These are phyloP conservation scores for Hygrocybe coccinea DNA, from an alignment of 768 basidiomycete species.

Conservation along the genomic window DNA sequence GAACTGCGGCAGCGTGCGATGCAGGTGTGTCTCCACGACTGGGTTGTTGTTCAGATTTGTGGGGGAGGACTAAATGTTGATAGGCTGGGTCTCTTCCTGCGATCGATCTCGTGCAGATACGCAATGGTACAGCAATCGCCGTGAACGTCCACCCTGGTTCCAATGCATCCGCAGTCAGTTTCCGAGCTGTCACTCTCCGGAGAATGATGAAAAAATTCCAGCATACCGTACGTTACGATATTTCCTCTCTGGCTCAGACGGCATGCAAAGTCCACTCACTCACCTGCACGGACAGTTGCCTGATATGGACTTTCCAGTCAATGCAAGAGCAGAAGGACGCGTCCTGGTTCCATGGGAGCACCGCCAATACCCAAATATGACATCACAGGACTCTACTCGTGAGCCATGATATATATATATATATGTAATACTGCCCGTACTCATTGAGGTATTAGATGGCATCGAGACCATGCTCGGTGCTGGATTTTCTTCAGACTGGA, in stretches of 20 bases:
- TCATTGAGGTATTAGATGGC: constrained; percentile 37
- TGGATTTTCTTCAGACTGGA: constrained; percentile 80
- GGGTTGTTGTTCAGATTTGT: background rate
- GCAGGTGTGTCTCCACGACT: constrained; percentile 41
- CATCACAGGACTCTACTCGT: constrained; percentile 45
- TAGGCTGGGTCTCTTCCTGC: constrained; percentile 77
- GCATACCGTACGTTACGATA: constrained; percentile 42
- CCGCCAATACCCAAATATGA: constrained; percentile 64
- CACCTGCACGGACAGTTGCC: constrained; percentile 53
- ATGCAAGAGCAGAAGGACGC: constrained; percentile 89
- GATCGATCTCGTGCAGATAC: constrained; percentile 80
- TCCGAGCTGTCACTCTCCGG: constrained; percentile 72
- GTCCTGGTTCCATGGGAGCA: constrained; percentile 93
- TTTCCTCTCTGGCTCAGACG: background rate
- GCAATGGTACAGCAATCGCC: constrained; percentile 54
- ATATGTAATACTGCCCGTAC: no score
- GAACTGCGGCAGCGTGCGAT: constrained; percentile 63
- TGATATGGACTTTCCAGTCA: constrained; percentile 92
- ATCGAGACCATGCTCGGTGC: constrained; percentile 55
- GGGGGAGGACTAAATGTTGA: no score
- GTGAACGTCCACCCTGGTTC: constrained; percentile 57
- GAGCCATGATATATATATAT: constrained; percentile 5
- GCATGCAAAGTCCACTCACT: constrained; percentile 11
- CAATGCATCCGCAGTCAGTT: constrained; percentile 65
- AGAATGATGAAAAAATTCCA: constrained; percentile 70